Conservation (phyloP, 148 eudicot genomes). For the Dysphania ambrosioides region DNA sequence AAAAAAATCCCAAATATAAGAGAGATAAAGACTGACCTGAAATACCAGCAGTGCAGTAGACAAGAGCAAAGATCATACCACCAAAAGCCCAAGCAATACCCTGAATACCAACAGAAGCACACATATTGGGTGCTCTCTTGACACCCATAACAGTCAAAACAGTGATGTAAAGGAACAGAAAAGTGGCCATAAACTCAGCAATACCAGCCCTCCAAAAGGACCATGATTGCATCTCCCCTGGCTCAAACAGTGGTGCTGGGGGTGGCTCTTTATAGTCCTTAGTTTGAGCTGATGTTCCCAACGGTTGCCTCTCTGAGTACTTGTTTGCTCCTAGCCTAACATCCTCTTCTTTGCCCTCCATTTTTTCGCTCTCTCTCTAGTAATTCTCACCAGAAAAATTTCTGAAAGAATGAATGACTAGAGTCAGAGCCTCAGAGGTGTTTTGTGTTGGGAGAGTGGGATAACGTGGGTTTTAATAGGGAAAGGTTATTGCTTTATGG, state of each 20-base stretch:
- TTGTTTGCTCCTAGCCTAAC: constrained; percentile 46
- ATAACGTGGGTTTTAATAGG: constrained; percentile 6
- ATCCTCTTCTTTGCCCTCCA: constrained; percentile 47
- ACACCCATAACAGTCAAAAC: constrained; percentile 50
- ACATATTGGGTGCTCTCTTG: constrained; percentile 26
- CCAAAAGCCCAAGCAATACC: constrained; percentile 61
- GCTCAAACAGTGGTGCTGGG: constrained; percentile 47
- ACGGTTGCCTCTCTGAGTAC: constrained; percentile 39
- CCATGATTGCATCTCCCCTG: constrained; percentile 47
- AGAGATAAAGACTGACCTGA: constrained; percentile 14
- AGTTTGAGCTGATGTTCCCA: constrained; percentile 42
- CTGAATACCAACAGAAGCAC: constrained; percentile 43
- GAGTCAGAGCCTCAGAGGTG: background rate
- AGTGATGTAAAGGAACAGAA: constrained; percentile 43
- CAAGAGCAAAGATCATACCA: constrained; percentile 56
- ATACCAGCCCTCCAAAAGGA: constrained; percentile 54
- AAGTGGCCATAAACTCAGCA: constrained; percentile 46
- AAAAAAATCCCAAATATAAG: background rate
- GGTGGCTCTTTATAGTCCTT: constrained; percentile 52
- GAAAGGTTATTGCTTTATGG: constrained; percentile 9
- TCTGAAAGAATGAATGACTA: background rate
- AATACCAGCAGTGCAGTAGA: constrained; percentile 49
- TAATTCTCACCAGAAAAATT: background rate
- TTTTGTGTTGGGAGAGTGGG: background rate
- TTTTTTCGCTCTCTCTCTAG: constrained; percentile 9